A percentile compares a stretch with the other conserved stretches of the same genome.
Evolutionary conservation across 768 basidiomycete genomes (phyloP).

Genomic region (Coprinopsis cinerea): DNA sequence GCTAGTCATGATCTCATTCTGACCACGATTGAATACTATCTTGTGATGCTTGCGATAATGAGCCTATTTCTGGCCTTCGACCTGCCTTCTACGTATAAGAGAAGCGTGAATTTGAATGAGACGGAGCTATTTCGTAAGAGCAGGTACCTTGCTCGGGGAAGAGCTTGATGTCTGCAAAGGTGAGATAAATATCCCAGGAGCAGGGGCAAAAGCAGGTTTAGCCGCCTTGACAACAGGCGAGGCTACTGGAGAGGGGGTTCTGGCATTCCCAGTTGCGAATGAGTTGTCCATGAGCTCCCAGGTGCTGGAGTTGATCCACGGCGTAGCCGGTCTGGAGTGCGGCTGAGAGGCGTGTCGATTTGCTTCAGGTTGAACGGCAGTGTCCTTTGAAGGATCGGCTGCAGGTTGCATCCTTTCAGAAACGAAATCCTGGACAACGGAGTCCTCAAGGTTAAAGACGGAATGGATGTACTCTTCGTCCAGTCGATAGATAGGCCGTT

Average conservation of each 20-base stretch:
- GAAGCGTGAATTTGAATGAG: no score
- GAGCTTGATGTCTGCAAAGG: slow-evolving; percentile 16
- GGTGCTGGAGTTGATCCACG: no score
- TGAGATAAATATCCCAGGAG: slow-evolving; percentile 32
- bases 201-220: slow-evolving; percentile 26
- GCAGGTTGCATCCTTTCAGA: not conserved
- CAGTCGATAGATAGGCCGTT: slow-evolving; percentile 13
- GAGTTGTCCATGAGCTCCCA: no score
- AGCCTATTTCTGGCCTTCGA: no score
- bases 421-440: not conserved
- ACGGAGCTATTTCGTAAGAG: no score
- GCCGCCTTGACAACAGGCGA: not conserved
- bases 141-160: not conserved
- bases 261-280: no score
- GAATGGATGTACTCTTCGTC: not conserved
- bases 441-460: not conserved
- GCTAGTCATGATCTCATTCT: not conserved
- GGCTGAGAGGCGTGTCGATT: no score
- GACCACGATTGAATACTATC: slow-evolving; percentile 38
- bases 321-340: no score
- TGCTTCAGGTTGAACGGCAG: no score
- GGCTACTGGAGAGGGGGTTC: no score
- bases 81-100: no score
- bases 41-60: slow-evolving; percentile 3
- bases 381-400: no score